phyloP scores from a whole-genome alignment of 768 basidiomycete genomes.

The Pisolithus marmoratus region DNA sequence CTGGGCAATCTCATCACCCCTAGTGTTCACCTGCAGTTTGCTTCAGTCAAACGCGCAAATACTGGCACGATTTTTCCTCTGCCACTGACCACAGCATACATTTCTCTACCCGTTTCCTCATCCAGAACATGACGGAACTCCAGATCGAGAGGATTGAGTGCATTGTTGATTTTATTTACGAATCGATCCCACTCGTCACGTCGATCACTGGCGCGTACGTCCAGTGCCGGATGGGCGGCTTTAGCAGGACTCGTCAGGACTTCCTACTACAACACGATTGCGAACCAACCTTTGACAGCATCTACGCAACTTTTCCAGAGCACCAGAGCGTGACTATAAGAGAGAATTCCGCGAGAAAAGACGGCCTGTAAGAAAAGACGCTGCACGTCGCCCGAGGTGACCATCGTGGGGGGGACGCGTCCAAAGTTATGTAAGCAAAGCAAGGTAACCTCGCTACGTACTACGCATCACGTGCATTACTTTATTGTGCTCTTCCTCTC shows the following conservation, averaged over 20 bases:
- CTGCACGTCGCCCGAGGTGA: conserved; percentile 57
- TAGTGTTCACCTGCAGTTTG: conserved; percentile 61
- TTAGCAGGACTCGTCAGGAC: conserved; percentile 4
- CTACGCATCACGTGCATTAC: background rate
- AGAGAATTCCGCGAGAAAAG: conserved; percentile 63
- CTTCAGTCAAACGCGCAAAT: background rate
- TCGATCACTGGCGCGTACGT: conserved; percentile 36
- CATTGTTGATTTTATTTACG: conserved; percentile 51
- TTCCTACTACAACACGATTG: too few relatives aligned
- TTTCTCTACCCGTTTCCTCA: conserved; percentile 56
- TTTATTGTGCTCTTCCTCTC: background rate
- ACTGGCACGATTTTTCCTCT: background rate
- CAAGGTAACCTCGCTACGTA: background rate
- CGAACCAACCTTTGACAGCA: conserved; percentile 55
- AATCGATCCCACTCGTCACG: conserved; percentile 56
- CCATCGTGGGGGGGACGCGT: conserved; percentile 28
- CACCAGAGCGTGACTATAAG: conserved; percentile 55
- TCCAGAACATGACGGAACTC: conserved; percentile 62
- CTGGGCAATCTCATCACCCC: conserved; percentile 77
- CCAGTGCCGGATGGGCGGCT: conserved; percentile 52
- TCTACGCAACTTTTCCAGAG: conserved; percentile 66
- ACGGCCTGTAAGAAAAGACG: conserved; percentile 77
- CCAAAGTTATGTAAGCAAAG: too few relatives aligned
- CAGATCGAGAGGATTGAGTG: conserved; percentile 65
- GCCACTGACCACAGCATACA: conserved; percentile 62